phyloP scores from a whole-genome alignment of 164 flowering plant species.

The Aristolochia californica region DNA sequence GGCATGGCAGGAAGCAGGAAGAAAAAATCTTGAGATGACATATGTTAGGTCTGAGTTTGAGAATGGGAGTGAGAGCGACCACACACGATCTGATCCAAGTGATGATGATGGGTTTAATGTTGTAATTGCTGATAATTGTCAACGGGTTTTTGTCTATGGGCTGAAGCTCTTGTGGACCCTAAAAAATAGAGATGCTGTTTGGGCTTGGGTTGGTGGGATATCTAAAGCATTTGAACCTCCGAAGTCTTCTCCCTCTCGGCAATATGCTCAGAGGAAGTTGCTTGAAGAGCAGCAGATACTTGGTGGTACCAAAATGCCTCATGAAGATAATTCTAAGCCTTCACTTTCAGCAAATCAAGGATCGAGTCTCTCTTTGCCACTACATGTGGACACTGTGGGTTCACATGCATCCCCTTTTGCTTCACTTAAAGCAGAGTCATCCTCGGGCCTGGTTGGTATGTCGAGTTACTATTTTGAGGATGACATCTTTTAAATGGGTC shows the following conservation, averaged over 20 bases:
- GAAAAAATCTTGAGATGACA: conserved; percentile 76
- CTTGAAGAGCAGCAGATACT: conserved; percentile 41
- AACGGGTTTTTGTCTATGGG: conserved; percentile 89
- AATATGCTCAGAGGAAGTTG: conserved; percentile 79
- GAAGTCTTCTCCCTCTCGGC: conserved; percentile 96
- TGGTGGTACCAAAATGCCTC: conserved; percentile 27
- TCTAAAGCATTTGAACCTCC: conserved; percentile 86
- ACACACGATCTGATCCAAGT: conserved; percentile 78
- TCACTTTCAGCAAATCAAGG: conserved; percentile 23
- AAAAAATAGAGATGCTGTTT: conserved; percentile 96
- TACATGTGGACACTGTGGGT: conserved; percentile 25
- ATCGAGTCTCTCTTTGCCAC: conserved; percentile 29
- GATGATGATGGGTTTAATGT: conserved; percentile 99
- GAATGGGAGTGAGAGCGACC: conserved; percentile 91
- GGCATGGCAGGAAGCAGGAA: conserved; percentile 98
- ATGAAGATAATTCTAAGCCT: conserved; percentile 33
- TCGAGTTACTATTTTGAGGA: too few relatives aligned
- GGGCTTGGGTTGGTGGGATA: conserved; percentile 96
- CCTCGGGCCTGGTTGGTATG: conserved; percentile 20
- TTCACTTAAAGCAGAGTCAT: conserved; percentile 16
- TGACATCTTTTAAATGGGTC: too few relatives aligned
- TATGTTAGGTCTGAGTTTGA: conserved; percentile 92
- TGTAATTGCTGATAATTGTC: conserved; percentile 96
- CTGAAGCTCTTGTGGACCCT: conserved; percentile 95
- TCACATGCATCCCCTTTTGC: conserved; percentile 21